Evolutionary conservation across 2,329 filamentous ascomycete genomes (phyloP), one percentile per base, ranked within the genome.

Genomic region (Beauveria pseudobassiana): DNA sequence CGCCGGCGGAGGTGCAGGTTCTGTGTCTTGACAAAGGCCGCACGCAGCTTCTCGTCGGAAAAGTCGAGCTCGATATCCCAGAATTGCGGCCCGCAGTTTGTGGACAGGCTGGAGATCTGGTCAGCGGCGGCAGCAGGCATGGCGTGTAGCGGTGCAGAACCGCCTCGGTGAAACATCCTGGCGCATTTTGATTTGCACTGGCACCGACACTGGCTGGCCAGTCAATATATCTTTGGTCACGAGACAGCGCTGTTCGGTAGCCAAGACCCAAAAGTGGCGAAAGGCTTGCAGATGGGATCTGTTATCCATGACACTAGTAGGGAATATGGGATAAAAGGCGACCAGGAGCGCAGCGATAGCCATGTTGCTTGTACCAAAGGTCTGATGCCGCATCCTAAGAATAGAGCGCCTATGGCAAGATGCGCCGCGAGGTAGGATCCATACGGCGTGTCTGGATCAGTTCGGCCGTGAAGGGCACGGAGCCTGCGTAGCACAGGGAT

Each of bases 241-340:
- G 0, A 99, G 82, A 71, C 93, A 98, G 57, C 96, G 85, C 10
- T 91, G 86, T 69, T 99, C 95, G 0, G 90, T 88, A 1, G 95
- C 95, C 3, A 99, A 81, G 12, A 96, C 93, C 95, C 95, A 99
- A 70, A 99, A 90, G 74, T 99, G 93, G 5, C 96, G 87, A 77
- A 99, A 95, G 3, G 96, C 95, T 77, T 99, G 95, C 6, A 99
- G 81, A 69, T 99, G 95, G 12, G 91, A 92, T 66, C 90, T 89
- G 71, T 98, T 98, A 76, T 99, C 95, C 69, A 96, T 89, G 2
- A 98, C 90, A 34, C 86, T 88, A 10, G 85, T 88, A 0, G 95
- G 95, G 72, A 96, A 97, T 22, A 97, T 82, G 0, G 95, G 95
- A 70, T 99, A 99, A 73, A 99, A 96, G 1, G 95, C 89, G 49